phyloP scores from a whole-genome alignment of 169 alveolate species.

The Miamiensis avidus region DNA sequence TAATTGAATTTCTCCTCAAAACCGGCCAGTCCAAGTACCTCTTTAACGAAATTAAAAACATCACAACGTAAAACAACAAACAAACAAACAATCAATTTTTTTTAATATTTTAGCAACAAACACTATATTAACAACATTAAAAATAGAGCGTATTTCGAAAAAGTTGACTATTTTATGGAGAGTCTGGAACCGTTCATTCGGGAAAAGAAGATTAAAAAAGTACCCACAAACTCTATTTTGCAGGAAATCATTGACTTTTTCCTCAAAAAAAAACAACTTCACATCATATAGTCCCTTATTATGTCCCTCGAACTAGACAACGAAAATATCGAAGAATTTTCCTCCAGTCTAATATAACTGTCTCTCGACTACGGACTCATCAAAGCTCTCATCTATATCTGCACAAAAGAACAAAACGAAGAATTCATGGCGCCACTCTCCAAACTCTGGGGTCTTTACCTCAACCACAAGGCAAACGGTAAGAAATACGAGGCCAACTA shows the following conservation, averaged over 20 bases:
- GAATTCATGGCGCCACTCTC: constrained; percentile 17
- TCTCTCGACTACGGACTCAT: constrained; percentile 7
- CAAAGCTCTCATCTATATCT: constrained; percentile 8
- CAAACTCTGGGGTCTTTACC: constrained; percentile 12
- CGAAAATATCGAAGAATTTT: neutral
- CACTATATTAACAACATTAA: neutral
- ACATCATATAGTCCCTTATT: too few species aligned
- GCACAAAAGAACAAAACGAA: constrained; percentile 7
- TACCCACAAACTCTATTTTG: neutral
- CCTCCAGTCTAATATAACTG: neutral
- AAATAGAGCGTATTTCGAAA: neutral
- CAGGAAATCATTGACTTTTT: neutral
- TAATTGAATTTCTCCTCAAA: neutral
- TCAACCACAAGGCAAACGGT: neutral
- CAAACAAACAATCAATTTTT: too few species aligned
- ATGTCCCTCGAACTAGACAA: neutral
- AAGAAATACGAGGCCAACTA: neutral
- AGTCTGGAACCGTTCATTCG: neutral
- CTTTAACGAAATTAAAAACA: neutral
- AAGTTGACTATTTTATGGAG: neutral
- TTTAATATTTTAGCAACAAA: too few species aligned
- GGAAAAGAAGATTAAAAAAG: neutral
- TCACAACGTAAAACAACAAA: neutral
- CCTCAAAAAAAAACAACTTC: too few species aligned
- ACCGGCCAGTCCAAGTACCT: neutral